Conservation (phyloP, 2,329 filamentous ascomycete genomes). For the Ophiocordyceps sinensis region DNA sequence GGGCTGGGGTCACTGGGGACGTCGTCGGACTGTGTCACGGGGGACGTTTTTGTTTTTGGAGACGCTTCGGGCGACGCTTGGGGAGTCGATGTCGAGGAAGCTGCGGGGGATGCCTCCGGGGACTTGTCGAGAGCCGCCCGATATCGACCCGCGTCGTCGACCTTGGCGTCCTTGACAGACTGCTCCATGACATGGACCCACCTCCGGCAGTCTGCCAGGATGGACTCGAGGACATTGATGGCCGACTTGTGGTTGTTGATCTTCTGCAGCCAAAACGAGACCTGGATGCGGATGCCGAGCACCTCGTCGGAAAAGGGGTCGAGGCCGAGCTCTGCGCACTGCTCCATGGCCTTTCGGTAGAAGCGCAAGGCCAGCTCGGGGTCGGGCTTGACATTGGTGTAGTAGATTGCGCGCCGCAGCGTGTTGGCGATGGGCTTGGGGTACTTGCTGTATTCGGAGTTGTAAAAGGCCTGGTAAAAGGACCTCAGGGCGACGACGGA, state of each 20-base stretch:
- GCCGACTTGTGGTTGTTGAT: conserved; percentile 55
- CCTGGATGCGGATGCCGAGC: conserved; percentile 72
- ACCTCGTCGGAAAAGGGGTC: conserved; percentile 88
- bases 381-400: conserved; percentile 62
- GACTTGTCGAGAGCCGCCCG: conserved; percentile 3
- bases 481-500: conserved; percentile 18
- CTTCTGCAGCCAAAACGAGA: conserved; percentile 68
- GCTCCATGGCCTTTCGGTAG: conserved; percentile 65
- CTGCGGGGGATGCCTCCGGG: background rate
- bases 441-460: conserved; percentile 38
- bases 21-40: no score
- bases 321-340: conserved; percentile 59
- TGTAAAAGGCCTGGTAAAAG: conserved; percentile 42
- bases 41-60: no score
- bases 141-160: conserved; percentile 24
- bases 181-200: conserved; percentile 44
- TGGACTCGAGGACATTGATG: conserved; percentile 63
- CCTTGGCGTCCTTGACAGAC: conserved; percentile 29
- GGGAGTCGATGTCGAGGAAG: background rate
- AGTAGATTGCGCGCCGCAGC: conserved; percentile 75
- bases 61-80: background rate
- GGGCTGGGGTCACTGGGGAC: no score
- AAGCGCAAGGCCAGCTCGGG: conserved; percentile 66
- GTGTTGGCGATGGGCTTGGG: conserved; percentile 62
- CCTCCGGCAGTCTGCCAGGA: conserved; percentile 52